Conservation (phyloP, 2,329 filamentous ascomycete genomes). For the Drechslerella dactyloides region DNA sequence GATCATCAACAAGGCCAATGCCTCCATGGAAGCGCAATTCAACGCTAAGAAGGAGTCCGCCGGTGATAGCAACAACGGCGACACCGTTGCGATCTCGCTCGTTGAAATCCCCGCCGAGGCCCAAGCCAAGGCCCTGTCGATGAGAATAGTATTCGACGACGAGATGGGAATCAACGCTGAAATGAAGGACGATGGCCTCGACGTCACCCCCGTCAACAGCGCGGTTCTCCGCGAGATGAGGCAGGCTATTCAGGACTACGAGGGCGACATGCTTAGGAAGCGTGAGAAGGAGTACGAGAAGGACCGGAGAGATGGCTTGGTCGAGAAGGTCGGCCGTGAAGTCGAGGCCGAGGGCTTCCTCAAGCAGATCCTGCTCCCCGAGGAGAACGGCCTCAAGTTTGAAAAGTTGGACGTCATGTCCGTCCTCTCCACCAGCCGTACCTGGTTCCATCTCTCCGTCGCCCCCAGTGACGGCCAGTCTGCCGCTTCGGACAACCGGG, state of each 20-base stretch:
- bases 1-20: constrained; percentile 88
- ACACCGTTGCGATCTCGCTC: constrained; percentile 87
- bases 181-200: constrained; percentile 93
- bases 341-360: constrained; percentile 83
- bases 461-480: constrained; percentile 84
- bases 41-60: constrained; percentile 70
- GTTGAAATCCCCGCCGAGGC: constrained; percentile 81
- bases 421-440: constrained; percentile 79
- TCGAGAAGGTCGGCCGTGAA: constrained; percentile 86
- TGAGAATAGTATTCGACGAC: constrained; percentile 93
- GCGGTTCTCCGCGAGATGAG: constrained; percentile 89
- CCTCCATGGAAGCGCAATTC: constrained; percentile 79
- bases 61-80: constrained; percentile 72
- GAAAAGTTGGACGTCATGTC: constrained; percentile 75
- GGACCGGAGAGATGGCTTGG: constrained; percentile 79
- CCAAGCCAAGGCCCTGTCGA: constrained; percentile 83
- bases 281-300: constrained; percentile 77
- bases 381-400: constrained; percentile 69
- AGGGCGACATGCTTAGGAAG: constrained; percentile 70
- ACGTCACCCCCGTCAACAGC: constrained; percentile 74
- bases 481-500: constrained; percentile 65
- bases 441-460: constrained; percentile 92
- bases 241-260: constrained; percentile 76
- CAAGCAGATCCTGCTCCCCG: constrained; percentile 79
- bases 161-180: constrained; percentile 90